phyloP scores from a whole-genome alignment of 192 early-diverging fungal genomes.

The Radiomyces spectabilis region DNA sequence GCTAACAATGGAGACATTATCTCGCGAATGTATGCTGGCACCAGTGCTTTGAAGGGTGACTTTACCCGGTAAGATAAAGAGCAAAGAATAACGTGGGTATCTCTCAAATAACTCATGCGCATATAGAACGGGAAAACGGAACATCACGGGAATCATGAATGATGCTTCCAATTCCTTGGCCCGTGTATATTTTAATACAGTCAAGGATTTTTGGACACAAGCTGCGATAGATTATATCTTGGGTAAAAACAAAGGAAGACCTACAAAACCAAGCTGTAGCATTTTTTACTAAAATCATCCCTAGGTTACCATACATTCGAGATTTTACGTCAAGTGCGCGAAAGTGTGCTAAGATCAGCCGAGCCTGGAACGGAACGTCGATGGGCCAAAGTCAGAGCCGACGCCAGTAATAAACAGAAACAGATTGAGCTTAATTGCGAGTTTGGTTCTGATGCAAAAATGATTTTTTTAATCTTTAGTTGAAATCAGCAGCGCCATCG shows the following conservation, averaged over 20 bases:
- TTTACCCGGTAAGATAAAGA: slow-evolving; percentile 48
- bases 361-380: slow-evolving; percentile 32
- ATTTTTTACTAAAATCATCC: background rate
- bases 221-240: slow-evolving; percentile 48
- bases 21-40: slow-evolving; percentile 70
- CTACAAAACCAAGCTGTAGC: slow-evolving; percentile 8
- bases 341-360: slow-evolving; percentile 18
- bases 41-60: slow-evolving; percentile 72
- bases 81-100: background rate
- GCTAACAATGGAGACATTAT: slow-evolving; percentile 79
- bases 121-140: slow-evolving; percentile 55
- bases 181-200: slow-evolving; percentile 65
- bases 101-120: background rate
- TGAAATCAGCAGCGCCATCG: slow-evolving; percentile 48
- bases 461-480: slow-evolving; percentile 18
- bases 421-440: too few species aligned
- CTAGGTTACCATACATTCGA: slow-evolving; percentile 29
- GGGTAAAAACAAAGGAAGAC: slow-evolving; percentile 21
- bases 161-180: slow-evolving; percentile 74
- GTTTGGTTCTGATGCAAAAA: too few species aligned
- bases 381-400: slow-evolving; percentile 31
- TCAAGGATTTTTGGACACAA: slow-evolving; percentile 67
- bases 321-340: slow-evolving; percentile 23
- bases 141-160: slow-evolving; percentile 63
- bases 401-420: slow-evolving; percentile 27